Evolutionary conservation across 202 grass and related monocot species (phyloP).

Genomic region (Digitaria exilis): DNA sequence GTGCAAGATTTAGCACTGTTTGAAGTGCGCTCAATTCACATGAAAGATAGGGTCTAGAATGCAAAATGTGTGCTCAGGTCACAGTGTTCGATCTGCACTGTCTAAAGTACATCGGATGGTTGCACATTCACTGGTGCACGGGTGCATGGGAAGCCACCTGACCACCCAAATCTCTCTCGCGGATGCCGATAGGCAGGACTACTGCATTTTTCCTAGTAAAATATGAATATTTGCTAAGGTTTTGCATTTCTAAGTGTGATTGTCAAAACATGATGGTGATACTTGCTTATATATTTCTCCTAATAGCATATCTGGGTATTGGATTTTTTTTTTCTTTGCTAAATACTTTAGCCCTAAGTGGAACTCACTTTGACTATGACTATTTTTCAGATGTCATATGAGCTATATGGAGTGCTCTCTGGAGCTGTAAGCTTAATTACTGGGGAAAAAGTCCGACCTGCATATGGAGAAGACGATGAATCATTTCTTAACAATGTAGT

Average conservation of each 20-base stretch:
- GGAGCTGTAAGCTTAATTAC: slow-evolving; percentile 93
- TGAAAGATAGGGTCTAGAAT: too few relatives aligned
- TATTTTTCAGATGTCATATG: slow-evolving; percentile 93
- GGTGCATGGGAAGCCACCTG: too few relatives aligned
- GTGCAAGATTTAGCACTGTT: too few relatives aligned
- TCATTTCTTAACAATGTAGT: slow-evolving; percentile 88
- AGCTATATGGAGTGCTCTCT: slow-evolving; percentile 92
- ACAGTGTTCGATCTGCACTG: too few relatives aligned
- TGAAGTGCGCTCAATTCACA: too few relatives aligned
- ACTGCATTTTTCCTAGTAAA: neutral
- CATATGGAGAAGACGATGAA: slow-evolving; percentile 78
- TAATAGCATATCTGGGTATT: neutral
- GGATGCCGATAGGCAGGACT: neutral
- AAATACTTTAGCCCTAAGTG: neutral
- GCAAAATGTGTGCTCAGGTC: too few relatives aligned
- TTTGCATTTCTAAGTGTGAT: neutral
- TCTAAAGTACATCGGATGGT: too few relatives aligned
- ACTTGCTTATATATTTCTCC: slow-evolving; percentile 35
- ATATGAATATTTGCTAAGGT: slow-evolving; percentile 5
- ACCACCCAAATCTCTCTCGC: too few relatives aligned
- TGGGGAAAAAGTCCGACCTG: slow-evolving; percentile 76
- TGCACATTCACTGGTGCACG: too few relatives aligned
- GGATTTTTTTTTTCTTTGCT: neutral
- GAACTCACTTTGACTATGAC: slow-evolving; percentile 1
- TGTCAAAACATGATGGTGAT: neutral